These are phyloP conservation scores for Euphrasia arctica DNA, from an alignment of 305 asterid species.

Conservation along the genomic window DNA sequence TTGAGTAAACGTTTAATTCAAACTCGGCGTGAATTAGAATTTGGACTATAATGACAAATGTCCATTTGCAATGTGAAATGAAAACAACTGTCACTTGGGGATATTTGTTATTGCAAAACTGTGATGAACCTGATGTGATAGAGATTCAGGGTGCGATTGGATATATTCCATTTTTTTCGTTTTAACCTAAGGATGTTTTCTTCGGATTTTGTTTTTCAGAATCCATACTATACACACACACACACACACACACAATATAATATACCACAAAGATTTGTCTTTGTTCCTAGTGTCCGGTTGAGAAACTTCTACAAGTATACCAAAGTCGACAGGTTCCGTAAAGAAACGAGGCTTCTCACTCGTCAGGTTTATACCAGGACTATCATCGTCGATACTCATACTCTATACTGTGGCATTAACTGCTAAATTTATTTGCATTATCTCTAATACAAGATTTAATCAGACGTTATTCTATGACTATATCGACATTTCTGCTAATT, in stretches of 20 bases:
- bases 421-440: too few species aligned
- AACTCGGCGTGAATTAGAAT: too few species aligned
- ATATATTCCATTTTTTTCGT: too few species aligned
- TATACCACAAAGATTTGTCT: neutral
- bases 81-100: conserved; percentile 14
- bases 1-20: too few species aligned
- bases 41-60: too few species aligned
- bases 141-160: neutral
- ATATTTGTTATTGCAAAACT: conserved; percentile 7
- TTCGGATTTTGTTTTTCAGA: too few species aligned
- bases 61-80: neutral
- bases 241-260: too few species aligned
- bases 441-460: neutral
- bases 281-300: conserved; percentile 60
- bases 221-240: too few species aligned
- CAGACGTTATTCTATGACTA: neutral
- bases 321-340: conserved; percentile 85
- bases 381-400: too few species aligned
- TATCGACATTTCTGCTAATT: conserved; percentile 7
- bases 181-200: too few species aligned
- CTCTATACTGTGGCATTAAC: too few species aligned
- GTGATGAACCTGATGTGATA: conserved; percentile 9
- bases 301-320: conserved; percentile 76
- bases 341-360: conserved; percentile 63
- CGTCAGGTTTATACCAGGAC: conserved; percentile 49